These are phyloP conservation scores for Solanum arcanum DNA, from an alignment of 257 asterid species.

Conservation along the genomic window DNA sequence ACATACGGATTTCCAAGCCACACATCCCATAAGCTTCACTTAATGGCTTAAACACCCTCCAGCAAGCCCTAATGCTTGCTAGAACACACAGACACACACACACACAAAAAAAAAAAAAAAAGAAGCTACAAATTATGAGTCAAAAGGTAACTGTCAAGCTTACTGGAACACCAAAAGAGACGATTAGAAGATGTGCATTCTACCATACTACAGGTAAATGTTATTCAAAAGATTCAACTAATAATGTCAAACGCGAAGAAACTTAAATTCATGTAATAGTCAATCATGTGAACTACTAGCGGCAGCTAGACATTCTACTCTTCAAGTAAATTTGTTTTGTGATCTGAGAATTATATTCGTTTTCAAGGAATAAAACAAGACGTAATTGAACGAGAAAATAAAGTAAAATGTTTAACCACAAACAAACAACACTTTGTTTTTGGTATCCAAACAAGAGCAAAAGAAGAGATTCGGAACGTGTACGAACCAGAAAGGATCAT, in stretches of 20 bases:
- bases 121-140: not conserved
- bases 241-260: not conserved
- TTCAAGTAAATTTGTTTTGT: not conserved
- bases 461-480: not conserved
- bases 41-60: not conserved
- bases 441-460: not conserved
- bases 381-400: not conserved
- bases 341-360: not conserved
- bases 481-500: constrained; percentile 63
- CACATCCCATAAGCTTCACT: not conserved
- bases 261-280: not conserved
- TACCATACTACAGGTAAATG: not conserved
- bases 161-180: not conserved
- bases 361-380: not conserved
- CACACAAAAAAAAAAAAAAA: not conserved
- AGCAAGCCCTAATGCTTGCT: not conserved
- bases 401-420: not conserved
- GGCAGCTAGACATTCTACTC: not conserved
- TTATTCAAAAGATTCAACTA: not conserved
- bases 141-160: not conserved
- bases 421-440: not conserved
- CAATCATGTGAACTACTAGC: not conserved
- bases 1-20: not conserved
- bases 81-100: not conserved
- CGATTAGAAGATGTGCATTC: not conserved